Percentiles rank a stretch among this genome's conserved stretches.
These are phyloP conservation scores for Beauveria rudraprayagi DNA, from an alignment of 2,329 filamentous ascomycete genomes.

Conservation along the genomic window DNA sequence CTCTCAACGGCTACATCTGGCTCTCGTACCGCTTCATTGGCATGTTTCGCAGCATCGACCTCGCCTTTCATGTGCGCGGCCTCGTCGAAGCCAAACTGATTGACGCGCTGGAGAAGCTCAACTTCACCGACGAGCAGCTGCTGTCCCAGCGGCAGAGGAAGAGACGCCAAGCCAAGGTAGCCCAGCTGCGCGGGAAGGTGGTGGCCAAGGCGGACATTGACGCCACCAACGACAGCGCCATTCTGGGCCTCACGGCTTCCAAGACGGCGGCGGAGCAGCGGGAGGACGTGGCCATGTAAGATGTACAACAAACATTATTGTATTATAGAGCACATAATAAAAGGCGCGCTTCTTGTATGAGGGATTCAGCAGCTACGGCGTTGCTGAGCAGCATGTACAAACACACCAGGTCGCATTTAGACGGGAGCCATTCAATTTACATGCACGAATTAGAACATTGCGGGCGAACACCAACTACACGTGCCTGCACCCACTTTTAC, in stretches of 20 bases:
- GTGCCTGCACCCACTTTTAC: too few relatives aligned
- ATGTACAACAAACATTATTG: background rate
- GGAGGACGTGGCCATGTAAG: background rate
- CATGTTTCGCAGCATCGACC: constrained; percentile 64
- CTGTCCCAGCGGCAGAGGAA: constrained; percentile 18
- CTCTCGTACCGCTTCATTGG: constrained; percentile 81
- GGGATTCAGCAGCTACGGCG: background rate
- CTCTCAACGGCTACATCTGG: constrained; percentile 84
- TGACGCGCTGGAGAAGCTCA: constrained; percentile 40
- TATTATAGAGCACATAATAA: background rate
- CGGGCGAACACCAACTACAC: too few relatives aligned
- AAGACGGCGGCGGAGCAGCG: background rate
- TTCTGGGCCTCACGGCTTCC: background rate
- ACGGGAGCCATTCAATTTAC: background rate
- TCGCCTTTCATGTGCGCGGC: constrained; percentile 72
- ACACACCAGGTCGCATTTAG: background rate
- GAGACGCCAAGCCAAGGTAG: constrained; percentile 16
- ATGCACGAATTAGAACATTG: too few relatives aligned
- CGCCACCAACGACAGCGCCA: background rate
- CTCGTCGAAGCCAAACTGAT: constrained; percentile 69
- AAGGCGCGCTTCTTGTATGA: background rate
- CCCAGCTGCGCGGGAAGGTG: background rate
- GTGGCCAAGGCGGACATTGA: background rate
- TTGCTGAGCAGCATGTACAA: background rate
- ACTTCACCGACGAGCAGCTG: constrained; percentile 31